Evolutionary conservation across 192 early-diverging fungal genomes (phyloP).

Genomic region (Physocladia obscura): DNA sequence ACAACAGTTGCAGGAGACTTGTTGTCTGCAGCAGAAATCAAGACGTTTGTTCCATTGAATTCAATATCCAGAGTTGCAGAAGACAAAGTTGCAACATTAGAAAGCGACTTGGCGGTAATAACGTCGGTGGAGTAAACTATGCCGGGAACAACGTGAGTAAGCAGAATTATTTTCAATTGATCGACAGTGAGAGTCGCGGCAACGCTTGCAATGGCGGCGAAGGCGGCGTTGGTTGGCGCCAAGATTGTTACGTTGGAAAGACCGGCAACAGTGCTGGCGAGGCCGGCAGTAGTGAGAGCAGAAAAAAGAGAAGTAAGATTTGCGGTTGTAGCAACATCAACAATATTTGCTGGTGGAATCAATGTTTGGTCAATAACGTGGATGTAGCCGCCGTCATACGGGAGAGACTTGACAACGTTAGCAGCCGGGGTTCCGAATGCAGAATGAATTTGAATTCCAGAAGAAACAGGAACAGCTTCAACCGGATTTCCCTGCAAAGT

Average conservation of each 20-base stretch:
- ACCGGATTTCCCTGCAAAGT: slow-evolving; percentile 17
- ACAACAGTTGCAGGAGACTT: slow-evolving; percentile 35
- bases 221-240: slow-evolving; percentile 47
- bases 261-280: slow-evolving; percentile 27
- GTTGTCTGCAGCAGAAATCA: slow-evolving; percentile 41
- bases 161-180: slow-evolving; percentile 31
- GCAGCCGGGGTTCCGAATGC: slow-evolving; percentile 16
- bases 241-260: slow-evolving; percentile 44
- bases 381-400: slow-evolving; percentile 44
- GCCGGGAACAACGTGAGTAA: slow-evolving; percentile 42
- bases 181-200: slow-evolving; percentile 25
- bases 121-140: slow-evolving; percentile 36
- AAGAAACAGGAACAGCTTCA: neutral
- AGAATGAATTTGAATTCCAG: neutral
- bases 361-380: slow-evolving; percentile 50
- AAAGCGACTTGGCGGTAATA: slow-evolving; percentile 11
- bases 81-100: neutral
- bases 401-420: slow-evolving; percentile 35
- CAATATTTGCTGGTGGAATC: slow-evolving; percentile 32
- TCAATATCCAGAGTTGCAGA: slow-evolving; percentile 4
- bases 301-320: slow-evolving; percentile 28
- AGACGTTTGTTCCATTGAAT: slow-evolving; percentile 25
- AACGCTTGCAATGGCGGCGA: slow-evolving; percentile 31
- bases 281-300: slow-evolving; percentile 16
- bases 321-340: slow-evolving; percentile 11